Conservation (phyloP, 352 stramenopile genomes). For the Globisporangium nagaii region DNA sequence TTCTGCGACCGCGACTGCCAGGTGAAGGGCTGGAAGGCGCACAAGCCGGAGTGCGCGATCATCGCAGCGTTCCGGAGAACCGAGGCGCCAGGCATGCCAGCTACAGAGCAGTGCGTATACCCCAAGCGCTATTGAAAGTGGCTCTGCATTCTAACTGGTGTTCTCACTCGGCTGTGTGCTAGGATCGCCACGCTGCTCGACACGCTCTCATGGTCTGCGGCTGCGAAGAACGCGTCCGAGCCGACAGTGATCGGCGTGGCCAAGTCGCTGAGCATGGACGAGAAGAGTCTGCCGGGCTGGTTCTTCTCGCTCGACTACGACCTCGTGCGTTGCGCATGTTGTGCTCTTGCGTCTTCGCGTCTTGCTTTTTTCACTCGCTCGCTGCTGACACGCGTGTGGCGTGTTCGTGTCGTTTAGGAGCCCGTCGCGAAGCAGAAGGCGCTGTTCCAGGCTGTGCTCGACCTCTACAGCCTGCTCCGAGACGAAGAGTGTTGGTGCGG, state of each 20-base stretch:
- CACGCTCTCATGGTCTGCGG: conserved; percentile 27
- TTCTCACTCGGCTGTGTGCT: no score
- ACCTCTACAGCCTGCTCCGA: conserved; percentile 59
- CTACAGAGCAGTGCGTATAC: conserved; percentile 3
- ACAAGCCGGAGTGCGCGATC: conserved; percentile 57
- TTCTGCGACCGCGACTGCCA: conserved; percentile 68
- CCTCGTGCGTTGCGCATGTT: conserved; percentile 21
- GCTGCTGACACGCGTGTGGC: not conserved
- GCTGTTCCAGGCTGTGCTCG: conserved; percentile 38
- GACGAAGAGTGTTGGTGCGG: conserved; percentile 68
- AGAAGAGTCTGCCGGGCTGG: conserved; percentile 43
- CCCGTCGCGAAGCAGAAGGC: conserved; percentile 37
- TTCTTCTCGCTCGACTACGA: conserved; percentile 62
- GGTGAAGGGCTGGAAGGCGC: conserved; percentile 41
- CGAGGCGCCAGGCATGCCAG: not conserved
- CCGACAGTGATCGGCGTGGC: conserved; percentile 42
- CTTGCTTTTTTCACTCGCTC: not conserved
- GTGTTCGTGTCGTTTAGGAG: conserved; percentile 19
- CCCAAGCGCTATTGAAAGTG: no score
- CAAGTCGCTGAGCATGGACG: conserved; percentile 46
- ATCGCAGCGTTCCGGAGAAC: conserved; percentile 49
- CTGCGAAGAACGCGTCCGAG: conserved; percentile 27
- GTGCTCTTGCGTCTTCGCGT: not conserved
- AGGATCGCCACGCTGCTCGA: conserved; percentile 38
- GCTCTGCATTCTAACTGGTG: not conserved